phyloP scores from a whole-genome alignment of 2,329 filamentous ascomycete species.

The Aspergillus fumigatus region DNA sequence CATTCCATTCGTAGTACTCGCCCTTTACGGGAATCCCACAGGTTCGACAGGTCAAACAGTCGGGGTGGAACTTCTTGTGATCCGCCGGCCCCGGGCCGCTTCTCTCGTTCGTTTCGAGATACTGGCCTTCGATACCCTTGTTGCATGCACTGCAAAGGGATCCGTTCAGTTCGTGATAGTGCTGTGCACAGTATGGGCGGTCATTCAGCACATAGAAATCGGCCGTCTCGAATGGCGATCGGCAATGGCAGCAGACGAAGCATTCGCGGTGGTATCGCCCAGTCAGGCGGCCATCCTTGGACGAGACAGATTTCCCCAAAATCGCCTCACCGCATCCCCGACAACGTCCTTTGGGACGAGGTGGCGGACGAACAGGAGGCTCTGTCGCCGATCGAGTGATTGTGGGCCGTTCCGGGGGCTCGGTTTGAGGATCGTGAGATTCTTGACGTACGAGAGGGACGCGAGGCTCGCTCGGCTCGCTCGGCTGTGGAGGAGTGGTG shows the following conservation, averaged over 20 bases:
- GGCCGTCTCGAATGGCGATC: slow-evolving; percentile 72
- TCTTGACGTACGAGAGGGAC: too few species aligned
- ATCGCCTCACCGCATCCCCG: slow-evolving; percentile 76
- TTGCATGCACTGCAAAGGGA: slow-evolving; percentile 78
- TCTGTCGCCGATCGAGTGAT: slow-evolving; percentile 18
- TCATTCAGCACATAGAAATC: slow-evolving; percentile 92
- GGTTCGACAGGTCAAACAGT: slow-evolving; percentile 74
- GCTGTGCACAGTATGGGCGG: slow-evolving; percentile 81
- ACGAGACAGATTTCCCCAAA: slow-evolving; percentile 86
- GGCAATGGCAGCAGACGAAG: slow-evolving; percentile 85
- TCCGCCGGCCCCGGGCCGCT: slow-evolving; percentile 28
- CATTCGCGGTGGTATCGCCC: slow-evolving; percentile 94
- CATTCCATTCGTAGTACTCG: slow-evolving; percentile 87
- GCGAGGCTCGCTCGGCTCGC: too few species aligned
- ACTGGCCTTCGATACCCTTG: slow-evolving; percentile 86
- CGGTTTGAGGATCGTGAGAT: background rate
- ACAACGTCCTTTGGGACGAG: slow-evolving; percentile 66
- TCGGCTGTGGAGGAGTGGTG: slow-evolving; percentile 5
- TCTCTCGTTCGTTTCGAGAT: slow-evolving; percentile 69
- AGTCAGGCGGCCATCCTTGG: slow-evolving; percentile 83
- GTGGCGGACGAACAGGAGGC: slow-evolving; percentile 39
- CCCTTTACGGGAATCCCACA: slow-evolving; percentile 70
- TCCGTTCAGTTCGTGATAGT: slow-evolving; percentile 89
- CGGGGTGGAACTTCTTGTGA: slow-evolving; percentile 74
- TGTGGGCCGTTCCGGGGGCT: slow-evolving; percentile 8